Evolutionary conservation across 2,329 filamentous ascomycete species (phyloP).

Genomic region (Colletotrichum plurivorum): DNA sequence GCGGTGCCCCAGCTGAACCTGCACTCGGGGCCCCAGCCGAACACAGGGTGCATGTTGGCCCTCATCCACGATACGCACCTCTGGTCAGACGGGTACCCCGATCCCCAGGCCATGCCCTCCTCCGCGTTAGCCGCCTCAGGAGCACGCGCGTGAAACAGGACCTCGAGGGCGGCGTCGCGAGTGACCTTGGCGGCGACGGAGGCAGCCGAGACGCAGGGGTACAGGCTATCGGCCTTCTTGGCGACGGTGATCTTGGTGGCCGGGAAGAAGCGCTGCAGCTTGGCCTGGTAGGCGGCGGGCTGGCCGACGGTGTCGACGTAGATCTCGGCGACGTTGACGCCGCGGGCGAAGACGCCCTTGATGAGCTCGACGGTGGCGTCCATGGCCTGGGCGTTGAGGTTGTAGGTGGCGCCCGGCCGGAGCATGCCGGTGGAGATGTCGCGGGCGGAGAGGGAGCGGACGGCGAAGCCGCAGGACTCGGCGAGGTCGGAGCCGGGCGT

Average conservation of each 20-base stretch:
- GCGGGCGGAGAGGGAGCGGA: constrained; percentile 83
- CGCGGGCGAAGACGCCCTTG: constrained; percentile 78
- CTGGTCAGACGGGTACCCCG: constrained; percentile 91
- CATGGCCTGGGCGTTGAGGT: constrained; percentile 96
- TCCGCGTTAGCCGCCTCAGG: constrained; percentile 50
- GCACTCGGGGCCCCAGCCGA: constrained; percentile 95
- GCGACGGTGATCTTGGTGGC: constrained; percentile 81
- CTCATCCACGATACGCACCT: constrained; percentile 87
- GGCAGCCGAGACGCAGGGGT: constrained; percentile 92
- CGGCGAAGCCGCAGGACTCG: constrained; percentile 83
- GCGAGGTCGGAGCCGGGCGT: constrained; percentile 67
- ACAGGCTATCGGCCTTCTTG: constrained; percentile 93
- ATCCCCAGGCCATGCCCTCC: constrained; percentile 80
- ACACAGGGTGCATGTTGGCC: constrained; percentile 89
- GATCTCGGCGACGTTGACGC: constrained; percentile 88
- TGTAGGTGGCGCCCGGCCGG: constrained; percentile 76
- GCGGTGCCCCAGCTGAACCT: constrained; percentile 96
- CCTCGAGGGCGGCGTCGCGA: constrained; percentile 88
- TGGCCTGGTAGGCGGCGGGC: constrained; percentile 86
- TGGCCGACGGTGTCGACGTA: constrained; percentile 96
- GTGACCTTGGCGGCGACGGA: constrained; percentile 98
- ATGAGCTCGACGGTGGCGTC: constrained; percentile 91
- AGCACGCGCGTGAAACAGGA: constrained; percentile 71
- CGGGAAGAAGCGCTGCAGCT: constrained; percentile 87
- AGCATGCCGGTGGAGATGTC: constrained; percentile 88